These are phyloP conservation scores for Trichoderma atroviride DNA, from an alignment of 2,329 filamentous ascomycete genomes.

Conservation along the genomic window DNA sequence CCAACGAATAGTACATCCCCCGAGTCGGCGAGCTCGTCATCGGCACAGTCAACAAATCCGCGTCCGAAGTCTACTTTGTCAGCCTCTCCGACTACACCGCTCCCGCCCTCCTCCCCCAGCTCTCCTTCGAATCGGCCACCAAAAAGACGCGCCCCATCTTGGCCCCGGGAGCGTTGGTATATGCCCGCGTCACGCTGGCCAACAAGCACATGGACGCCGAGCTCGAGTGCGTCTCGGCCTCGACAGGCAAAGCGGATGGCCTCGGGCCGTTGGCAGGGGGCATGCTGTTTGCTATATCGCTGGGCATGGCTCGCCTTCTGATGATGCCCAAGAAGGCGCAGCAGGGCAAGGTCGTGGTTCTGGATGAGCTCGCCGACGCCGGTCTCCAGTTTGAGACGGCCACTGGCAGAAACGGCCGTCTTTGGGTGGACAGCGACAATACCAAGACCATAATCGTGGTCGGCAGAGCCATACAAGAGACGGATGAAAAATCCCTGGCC, in stretches of 20 bases:
- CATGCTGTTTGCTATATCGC: conserved; percentile 81
- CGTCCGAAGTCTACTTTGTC: conserved; percentile 78
- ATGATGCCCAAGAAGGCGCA: conserved; percentile 65
- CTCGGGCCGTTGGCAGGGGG: conserved; percentile 81
- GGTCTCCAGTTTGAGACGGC: conserved; percentile 91
- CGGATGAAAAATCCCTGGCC: conserved; percentile 68
- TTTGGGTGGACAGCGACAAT: conserved; percentile 86
- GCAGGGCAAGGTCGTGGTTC: conserved; percentile 67
- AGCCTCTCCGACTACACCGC: conserved; percentile 67
- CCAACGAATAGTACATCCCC: conserved; percentile 69
- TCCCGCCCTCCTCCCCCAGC: conserved; percentile 74
- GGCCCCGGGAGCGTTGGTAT: conserved; percentile 75
- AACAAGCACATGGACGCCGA: conserved; percentile 86
- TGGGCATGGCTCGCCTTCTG: conserved; percentile 79
- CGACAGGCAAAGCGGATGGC: conserved; percentile 86
- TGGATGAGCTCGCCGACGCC: conserved; percentile 75
- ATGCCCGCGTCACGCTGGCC: conserved; percentile 78
- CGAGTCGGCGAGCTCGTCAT: conserved; percentile 84
- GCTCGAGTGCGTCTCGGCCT: conserved; percentile 82
- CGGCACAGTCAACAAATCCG: conserved; percentile 77
- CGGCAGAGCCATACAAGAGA: conserved; percentile 74
- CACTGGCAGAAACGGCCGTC: conserved; percentile 85
- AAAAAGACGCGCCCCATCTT: conserved; percentile 89
- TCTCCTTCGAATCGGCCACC: conserved; percentile 90
- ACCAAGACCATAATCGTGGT: conserved; percentile 74